Conservation (phyloP, 768 basidiomycete genomes). For the Mycena floridula region DNA sequence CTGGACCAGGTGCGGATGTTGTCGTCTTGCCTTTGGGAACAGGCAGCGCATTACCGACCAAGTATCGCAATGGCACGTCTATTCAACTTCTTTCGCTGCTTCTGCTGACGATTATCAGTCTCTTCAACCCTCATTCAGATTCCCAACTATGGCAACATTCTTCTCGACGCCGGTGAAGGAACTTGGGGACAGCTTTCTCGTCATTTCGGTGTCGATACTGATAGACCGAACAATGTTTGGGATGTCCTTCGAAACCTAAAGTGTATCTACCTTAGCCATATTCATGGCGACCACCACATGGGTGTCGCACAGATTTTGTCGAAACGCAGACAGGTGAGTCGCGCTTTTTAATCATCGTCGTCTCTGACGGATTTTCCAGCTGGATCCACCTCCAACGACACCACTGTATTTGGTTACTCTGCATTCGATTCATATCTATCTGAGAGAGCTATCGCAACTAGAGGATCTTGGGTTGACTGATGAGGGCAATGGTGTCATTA, state of each 20-base stretch:
- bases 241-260: constrained; percentile 62
- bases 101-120: constrained; percentile 31
- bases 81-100: background rate
- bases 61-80: constrained; percentile 76
- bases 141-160: constrained; percentile 62
- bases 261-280: constrained; percentile 83
- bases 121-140: constrained; percentile 74
- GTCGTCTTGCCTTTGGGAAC: constrained; percentile 77
- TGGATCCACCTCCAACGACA: constrained; percentile 50
- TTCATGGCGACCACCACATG: constrained; percentile 90
- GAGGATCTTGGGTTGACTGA: constrained; percentile 63
- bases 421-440: constrained; percentile 51
- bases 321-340: constrained; percentile 58
- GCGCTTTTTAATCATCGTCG: background rate
- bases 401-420: constrained; percentile 71
- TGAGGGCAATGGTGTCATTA: constrained; percentile 45
- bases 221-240: constrained; percentile 36
- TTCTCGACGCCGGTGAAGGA: constrained; percentile 91
- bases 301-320: constrained; percentile 72
- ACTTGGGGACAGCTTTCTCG: constrained; percentile 86
- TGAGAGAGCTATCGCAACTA: constrained; percentile 67
- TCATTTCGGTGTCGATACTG: constrained; percentile 54
- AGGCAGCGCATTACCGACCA: constrained; percentile 78
- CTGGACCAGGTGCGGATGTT: constrained; percentile 1
- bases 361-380: constrained; percentile 30